Evolutionary conservation across 306 rosid genomes (phyloP).

Genomic region (Quercus bicolor): DNA sequence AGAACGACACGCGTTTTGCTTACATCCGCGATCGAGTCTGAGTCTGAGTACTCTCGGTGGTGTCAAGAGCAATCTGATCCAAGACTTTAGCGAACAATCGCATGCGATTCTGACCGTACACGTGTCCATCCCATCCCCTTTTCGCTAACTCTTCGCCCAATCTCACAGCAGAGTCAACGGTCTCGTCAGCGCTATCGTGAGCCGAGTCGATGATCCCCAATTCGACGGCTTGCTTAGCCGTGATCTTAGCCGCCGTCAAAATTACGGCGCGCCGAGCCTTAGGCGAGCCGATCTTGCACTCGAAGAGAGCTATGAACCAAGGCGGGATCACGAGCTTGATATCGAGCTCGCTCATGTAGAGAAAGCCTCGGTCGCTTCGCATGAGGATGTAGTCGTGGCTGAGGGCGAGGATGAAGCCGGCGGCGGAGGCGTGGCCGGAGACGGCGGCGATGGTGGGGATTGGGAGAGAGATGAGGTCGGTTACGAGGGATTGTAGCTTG

Average conservation of each 20-base stretch:
- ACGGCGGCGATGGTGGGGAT: constrained; percentile 80
- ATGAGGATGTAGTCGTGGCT: constrained; percentile 68
- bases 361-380: constrained; percentile 70
- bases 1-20: neutral
- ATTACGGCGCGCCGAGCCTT: constrained; percentile 44
- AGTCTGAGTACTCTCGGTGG: neutral
- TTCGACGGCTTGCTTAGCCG: constrained; percentile 52
- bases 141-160: constrained; percentile 38
- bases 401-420: constrained; percentile 61
- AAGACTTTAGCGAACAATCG: constrained; percentile 31
- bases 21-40: constrained; percentile 35
- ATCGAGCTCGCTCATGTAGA: constrained; percentile 89
- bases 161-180: constrained; percentile 48
- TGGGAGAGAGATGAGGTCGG: constrained; percentile 62
- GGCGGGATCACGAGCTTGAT: constrained; percentile 46
- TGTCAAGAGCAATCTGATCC: constrained; percentile 13
- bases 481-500: constrained; percentile 39
- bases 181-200: constrained; percentile 46
- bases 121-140: constrained; percentile 67
- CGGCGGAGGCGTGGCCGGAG: constrained; percentile 79
- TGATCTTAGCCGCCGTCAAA: constrained; percentile 59
- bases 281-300: constrained; percentile 48
- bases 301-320: constrained; percentile 52
- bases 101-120: constrained; percentile 60
- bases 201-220: constrained; percentile 61